phyloP scores from a whole-genome alignment of 31 red algal species.

The Bonnemaisonia californica region DNA sequence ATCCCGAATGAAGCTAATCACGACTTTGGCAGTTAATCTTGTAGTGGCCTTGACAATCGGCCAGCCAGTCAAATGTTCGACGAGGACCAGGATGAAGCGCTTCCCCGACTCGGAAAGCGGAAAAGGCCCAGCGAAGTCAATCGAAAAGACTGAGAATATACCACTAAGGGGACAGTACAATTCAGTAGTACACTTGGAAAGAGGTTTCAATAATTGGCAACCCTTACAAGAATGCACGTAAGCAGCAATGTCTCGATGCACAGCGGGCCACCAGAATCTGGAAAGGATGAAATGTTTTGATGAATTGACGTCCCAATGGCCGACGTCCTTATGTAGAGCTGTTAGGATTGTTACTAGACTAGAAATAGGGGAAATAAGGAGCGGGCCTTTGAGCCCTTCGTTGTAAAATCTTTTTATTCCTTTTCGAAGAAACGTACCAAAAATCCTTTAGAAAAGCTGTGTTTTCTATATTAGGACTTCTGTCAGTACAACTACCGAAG shows the following conservation, averaged over 20 bases:
- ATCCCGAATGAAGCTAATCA: not conserved
- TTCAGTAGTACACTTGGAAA: not conserved
- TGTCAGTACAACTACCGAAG: too few relatives aligned
- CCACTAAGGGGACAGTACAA: not conserved
- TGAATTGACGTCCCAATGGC: conserved; percentile 24
- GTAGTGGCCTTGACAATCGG: not conserved
- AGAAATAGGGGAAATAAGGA: not conserved
- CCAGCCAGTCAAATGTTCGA: not conserved
- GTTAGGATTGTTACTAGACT: not conserved
- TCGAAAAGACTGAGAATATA: not conserved
- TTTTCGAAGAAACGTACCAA: too few relatives aligned
- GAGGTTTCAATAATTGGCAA: not conserved
- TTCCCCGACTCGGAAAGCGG: not conserved
- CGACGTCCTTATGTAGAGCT: too few relatives aligned
- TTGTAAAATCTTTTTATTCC: too few relatives aligned
- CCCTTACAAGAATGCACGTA: not conserved
- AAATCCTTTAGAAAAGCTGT: too few relatives aligned
- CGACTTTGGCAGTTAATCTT: not conserved
- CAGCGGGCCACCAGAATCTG: not conserved
- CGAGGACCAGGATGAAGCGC: not conserved
- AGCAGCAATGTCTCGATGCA: not conserved
- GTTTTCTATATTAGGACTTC: too few relatives aligned
- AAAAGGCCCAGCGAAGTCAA: conserved; percentile 14
- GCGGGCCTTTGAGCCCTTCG: too few relatives aligned
- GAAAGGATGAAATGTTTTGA: not conserved